These are phyloP conservation scores for Colletotrichum falcatum DNA, from an alignment of 2,329 filamentous ascomycete species.

Conservation along the genomic window DNA sequence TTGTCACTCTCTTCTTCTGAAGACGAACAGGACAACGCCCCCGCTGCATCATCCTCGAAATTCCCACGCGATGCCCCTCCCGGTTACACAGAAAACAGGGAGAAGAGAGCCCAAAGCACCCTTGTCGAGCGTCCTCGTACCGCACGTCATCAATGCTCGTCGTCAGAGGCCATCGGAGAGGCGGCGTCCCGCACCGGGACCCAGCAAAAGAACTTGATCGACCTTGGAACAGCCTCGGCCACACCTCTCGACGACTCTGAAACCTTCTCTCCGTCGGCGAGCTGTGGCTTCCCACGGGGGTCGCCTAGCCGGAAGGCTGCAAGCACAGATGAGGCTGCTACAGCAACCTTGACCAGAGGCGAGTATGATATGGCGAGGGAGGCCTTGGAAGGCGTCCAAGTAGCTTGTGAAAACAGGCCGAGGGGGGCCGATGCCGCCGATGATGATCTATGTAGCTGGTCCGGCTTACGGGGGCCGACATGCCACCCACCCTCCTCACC, in stretches of 20 bases:
- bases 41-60: background rate
- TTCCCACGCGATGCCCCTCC: background rate
- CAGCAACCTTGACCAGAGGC: background rate
- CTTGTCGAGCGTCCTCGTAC: background rate
- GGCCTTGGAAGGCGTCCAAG: too few species aligned
- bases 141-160: background rate
- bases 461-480: background rate
- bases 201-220: background rate
- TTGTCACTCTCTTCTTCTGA: conserved; percentile 45
- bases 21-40: conserved; percentile 10
- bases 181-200: background rate
- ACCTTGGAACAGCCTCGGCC: background rate
- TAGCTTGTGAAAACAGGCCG: too few species aligned
- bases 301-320: background rate
- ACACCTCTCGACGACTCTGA: background rate
- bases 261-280: background rate
- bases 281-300: too few species aligned
- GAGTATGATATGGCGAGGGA: background rate
- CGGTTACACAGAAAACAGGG: too few species aligned
- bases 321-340: background rate
- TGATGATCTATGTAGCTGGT: background rate
- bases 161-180: background rate
- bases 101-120: background rate
- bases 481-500: background rate
- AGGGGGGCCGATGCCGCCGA: background rate